phyloP scores from a whole-genome alignment of 306 rosid genomes.

The Begonia peltatifolia region DNA sequence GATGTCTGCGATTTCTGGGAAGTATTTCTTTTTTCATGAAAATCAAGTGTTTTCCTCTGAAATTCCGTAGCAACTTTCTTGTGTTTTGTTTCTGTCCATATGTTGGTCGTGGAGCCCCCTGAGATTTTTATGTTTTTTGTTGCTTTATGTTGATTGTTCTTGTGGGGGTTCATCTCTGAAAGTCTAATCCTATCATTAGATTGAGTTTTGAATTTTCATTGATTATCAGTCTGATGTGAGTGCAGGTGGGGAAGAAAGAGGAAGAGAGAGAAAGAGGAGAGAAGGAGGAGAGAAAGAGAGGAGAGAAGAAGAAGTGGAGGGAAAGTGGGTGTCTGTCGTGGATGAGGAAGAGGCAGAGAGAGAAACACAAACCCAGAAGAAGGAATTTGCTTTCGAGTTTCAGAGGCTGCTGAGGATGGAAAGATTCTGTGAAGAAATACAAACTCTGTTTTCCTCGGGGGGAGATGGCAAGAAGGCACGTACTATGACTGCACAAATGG shows the following conservation, averaged over 20 bases:
- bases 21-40: slow-evolving; percentile 2
- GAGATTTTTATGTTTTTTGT: slow-evolving; percentile 17
- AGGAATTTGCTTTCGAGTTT: slow-evolving; percentile 29
- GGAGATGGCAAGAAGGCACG: too few species aligned
- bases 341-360: slow-evolving; percentile 53
- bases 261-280: slow-evolving; percentile 15
- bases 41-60: not conserved
- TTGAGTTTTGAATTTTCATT: slow-evolving; percentile 1
- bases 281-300: slow-evolving; percentile 18
- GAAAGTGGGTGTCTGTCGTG: slow-evolving; percentile 77
- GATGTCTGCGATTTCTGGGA: too few species aligned
- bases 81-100: slow-evolving; percentile 10
- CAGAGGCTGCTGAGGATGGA: slow-evolving; percentile 24
- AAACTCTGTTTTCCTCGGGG: too few species aligned
- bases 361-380: slow-evolving; percentile 43
- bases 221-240: slow-evolving; percentile 14
- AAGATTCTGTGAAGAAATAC: not conserved
- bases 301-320: slow-evolving; percentile 19
- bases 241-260: slow-evolving; percentile 56
- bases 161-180: not conserved
- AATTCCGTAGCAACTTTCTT: not conserved
- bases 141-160: slow-evolving; percentile 4
- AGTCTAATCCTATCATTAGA: not conserved
- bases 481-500: too few species aligned
- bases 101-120: slow-evolving; percentile 25